Evolutionary conservation across 345 rosid species (phyloP).

Genomic region (Bruguiera gymnorhiza): DNA sequence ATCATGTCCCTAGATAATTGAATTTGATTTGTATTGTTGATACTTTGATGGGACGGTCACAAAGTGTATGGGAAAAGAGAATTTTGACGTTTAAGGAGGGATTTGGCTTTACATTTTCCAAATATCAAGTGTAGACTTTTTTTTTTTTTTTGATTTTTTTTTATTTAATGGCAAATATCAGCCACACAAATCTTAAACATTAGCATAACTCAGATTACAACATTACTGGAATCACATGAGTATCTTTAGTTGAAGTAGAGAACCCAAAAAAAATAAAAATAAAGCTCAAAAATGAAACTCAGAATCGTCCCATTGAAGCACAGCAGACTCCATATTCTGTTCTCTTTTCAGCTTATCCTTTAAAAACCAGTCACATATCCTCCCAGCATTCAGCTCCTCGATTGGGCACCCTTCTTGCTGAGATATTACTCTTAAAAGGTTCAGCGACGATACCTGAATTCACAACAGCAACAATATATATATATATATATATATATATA

Average conservation of each 20-base stretch:
- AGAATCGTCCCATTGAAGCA: constrained; percentile 91
- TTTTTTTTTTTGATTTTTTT: too few species aligned
- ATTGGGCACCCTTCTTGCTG: constrained; percentile 82
- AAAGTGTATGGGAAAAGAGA: too few species aligned
- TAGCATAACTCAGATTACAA: background rate
- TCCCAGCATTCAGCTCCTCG: constrained; percentile 84
- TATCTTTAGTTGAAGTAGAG: background rate
- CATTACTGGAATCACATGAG: background rate
- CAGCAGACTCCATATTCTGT: constrained; percentile 61
- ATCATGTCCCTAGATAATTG: too few species aligned
- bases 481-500: background rate
- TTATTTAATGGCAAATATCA: background rate
- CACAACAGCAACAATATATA: background rate
- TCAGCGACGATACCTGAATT: constrained; percentile 76
- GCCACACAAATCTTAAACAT: background rate
- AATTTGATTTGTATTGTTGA: too few species aligned
- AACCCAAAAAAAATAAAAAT: background rate
- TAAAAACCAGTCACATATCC: constrained; percentile 78
- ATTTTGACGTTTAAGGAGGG: too few species aligned
- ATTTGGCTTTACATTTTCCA: too few species aligned
- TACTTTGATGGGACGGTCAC: too few species aligned
- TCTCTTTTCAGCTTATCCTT: constrained; percentile 80
- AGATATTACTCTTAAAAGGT: constrained; percentile 65
- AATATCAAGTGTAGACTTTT: too few species aligned
- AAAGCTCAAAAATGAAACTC: constrained; percentile 46